These are phyloP conservation scores for Epichloe sp. DNA, from an alignment of 2,329 filamentous ascomycete genomes.

Conservation along the genomic window DNA sequence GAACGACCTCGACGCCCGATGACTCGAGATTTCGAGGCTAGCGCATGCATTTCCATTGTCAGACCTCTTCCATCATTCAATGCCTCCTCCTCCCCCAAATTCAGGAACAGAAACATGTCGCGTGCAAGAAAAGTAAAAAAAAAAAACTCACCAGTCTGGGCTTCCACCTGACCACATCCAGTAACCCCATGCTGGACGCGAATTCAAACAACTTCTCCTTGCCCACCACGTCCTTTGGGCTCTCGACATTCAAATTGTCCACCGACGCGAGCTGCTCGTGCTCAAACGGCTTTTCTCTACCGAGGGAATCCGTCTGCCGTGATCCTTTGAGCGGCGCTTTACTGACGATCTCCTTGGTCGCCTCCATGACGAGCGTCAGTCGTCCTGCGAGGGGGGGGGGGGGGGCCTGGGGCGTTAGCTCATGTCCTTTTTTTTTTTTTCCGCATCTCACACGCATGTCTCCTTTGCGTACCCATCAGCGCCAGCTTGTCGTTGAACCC, in stretches of 20 bases:
- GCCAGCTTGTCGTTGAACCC: constrained; percentile 90
- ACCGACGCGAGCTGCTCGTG: constrained; percentile 62
- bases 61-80: background rate
- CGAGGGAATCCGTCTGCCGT: constrained; percentile 31
- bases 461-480: constrained; percentile 54
- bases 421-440: too few relatives aligned
- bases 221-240: constrained; percentile 48
- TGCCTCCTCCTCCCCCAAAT: too few relatives aligned
- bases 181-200: constrained; percentile 56
- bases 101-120: background rate
- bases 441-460: background rate
- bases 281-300: constrained; percentile 47
- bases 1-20: constrained; percentile 63
- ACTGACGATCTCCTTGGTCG: constrained; percentile 25
- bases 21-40: constrained; percentile 51
- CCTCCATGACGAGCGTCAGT: constrained; percentile 25
- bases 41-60: background rate
- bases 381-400: constrained; percentile 14
- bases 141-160: constrained; percentile 57
- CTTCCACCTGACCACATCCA: constrained; percentile 74
- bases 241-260: constrained; percentile 51
- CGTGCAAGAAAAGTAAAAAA: constrained; percentile 3
- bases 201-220: constrained; percentile 54
- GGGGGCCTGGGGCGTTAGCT: constrained; percentile 4
- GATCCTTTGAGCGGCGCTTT: constrained; percentile 16